phyloP scores from a whole-genome alignment of 176 grass and related monocot species.

The Thalia dealbata region DNA sequence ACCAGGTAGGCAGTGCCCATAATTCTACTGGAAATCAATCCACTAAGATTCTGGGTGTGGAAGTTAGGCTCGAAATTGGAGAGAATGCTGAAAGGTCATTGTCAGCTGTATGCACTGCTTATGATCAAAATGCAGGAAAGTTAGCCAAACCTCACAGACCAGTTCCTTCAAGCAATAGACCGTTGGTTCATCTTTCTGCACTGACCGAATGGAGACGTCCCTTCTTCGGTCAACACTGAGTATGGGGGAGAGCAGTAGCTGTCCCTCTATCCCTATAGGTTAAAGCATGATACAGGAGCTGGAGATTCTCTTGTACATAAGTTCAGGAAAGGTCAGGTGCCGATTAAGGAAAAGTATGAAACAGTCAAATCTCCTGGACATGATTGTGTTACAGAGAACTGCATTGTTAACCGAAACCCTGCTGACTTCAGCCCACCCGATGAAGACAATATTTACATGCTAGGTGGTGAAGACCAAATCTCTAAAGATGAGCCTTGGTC shows the following conservation, averaged over 20 bases:
- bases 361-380: neutral
- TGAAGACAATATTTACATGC: slow-evolving; percentile 9
- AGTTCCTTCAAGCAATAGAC: slow-evolving; percentile 37
- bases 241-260: neutral
- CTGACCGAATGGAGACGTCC: neutral
- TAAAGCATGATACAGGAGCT: neutral
- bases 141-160: slow-evolving; percentile 37
- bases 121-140: slow-evolving; percentile 25
- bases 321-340: neutral
- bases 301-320: neutral
- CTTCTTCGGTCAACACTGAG: neutral
- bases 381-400: neutral
- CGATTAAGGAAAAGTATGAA: neutral
- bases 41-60: slow-evolving; percentile 23
- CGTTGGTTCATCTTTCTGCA: slow-evolving; percentile 19
- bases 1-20: slow-evolving; percentile 23
- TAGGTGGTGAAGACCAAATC: neutral
- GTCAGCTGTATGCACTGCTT: slow-evolving; percentile 20
- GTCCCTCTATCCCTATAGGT: neutral
- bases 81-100: slow-evolving; percentile 20
- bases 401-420: slow-evolving; percentile 7
- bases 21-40: slow-evolving; percentile 17
- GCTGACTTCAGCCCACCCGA: slow-evolving; percentile 11
- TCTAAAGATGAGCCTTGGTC: too few species aligned
- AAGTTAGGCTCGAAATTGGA: slow-evolving; percentile 13